These are phyloP conservation scores for Pseudocercospora eumusae DNA, from an alignment of 2,329 filamentous ascomycete species.

Conservation along the genomic window DNA sequence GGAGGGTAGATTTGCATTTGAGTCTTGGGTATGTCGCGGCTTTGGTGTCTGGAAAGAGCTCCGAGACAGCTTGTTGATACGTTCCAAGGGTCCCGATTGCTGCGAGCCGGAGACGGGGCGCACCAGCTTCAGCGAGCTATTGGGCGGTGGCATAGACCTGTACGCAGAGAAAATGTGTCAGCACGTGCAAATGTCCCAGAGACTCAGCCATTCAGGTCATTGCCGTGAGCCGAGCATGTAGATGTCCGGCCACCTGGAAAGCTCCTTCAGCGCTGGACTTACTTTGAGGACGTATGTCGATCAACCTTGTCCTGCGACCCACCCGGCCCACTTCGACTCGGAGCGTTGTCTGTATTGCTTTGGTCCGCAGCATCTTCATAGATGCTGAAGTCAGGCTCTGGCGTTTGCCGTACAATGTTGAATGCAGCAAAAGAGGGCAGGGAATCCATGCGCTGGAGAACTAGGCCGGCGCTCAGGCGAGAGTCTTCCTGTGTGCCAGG, in stretches of 20 bases:
- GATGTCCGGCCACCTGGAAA: background rate
- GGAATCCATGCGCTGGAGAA: background rate
- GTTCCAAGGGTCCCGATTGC: background rate
- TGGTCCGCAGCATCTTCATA: background rate
- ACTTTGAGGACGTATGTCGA: conserved; percentile 22
- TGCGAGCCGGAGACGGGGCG: conserved; percentile 15
- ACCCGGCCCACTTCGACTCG: background rate
- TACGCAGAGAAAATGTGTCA: background rate
- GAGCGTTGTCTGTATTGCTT: background rate
- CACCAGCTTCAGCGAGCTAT: conserved; percentile 33
- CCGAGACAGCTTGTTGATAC: background rate
- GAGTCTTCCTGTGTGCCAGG: background rate
- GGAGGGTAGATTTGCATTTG: background rate
- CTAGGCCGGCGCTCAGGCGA: background rate
- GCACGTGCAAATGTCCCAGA: background rate
- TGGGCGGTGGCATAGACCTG: conserved; percentile 29
- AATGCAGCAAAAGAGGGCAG: conserved; percentile 13
- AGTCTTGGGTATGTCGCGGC: conserved; percentile 2
- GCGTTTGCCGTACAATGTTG: background rate
- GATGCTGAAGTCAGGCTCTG: conserved; percentile 4
- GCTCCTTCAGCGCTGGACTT: background rate
- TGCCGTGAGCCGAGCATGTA: background rate
- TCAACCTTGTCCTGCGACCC: conserved; percentile 1
- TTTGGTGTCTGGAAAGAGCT: conserved; percentile 19
- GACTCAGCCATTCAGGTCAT: background rate